These are phyloP conservation scores for Clavispora carvajalis DNA, from an alignment of 805 yeast species.

Conservation along the genomic window DNA sequence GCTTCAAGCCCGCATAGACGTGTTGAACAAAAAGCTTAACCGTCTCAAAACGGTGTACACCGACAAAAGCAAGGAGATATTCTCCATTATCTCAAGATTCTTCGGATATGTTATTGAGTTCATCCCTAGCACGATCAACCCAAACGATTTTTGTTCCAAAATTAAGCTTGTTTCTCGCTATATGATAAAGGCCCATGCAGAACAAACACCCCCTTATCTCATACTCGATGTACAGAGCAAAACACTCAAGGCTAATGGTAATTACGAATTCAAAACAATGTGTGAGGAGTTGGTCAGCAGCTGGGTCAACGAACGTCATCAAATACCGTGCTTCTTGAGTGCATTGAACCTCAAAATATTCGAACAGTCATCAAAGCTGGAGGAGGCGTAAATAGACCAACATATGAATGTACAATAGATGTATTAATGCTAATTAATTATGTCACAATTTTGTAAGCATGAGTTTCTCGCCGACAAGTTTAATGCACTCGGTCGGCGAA, in stretches of 20 bases:
- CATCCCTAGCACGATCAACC: conserved; percentile 39
- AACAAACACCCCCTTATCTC: conserved; percentile 35
- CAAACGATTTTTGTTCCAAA: conserved; percentile 45
- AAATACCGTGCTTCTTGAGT: conserved; percentile 73
- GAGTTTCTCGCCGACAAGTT: conserved; percentile 20
- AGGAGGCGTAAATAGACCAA: neutral
- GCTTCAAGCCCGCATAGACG: conserved; percentile 43
- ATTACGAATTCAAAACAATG: conserved; percentile 29
- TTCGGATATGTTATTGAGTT: conserved; percentile 75
- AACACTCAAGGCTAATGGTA: conserved; percentile 48
- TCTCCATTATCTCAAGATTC: conserved; percentile 59
- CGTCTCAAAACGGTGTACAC: conserved; percentile 56
- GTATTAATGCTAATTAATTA: neutral
- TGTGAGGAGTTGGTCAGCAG: conserved; percentile 50
- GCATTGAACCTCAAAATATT: conserved; percentile 66
- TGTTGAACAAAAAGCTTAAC: conserved; percentile 45
- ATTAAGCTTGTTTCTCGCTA: conserved; percentile 50
- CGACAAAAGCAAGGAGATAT: conserved; percentile 64
- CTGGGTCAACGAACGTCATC: conserved; percentile 66
- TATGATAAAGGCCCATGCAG: conserved; percentile 16
- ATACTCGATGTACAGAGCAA: conserved; percentile 53
- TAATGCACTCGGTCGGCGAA: conserved; percentile 36
- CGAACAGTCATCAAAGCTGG: conserved; percentile 30
- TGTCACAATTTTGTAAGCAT: neutral
- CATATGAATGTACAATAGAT: neutral